Evolutionary conservation across 805 yeast species (phyloP), one percentile per base, ranked within the genome.

Genomic region (Lachancea waltii): DNA sequence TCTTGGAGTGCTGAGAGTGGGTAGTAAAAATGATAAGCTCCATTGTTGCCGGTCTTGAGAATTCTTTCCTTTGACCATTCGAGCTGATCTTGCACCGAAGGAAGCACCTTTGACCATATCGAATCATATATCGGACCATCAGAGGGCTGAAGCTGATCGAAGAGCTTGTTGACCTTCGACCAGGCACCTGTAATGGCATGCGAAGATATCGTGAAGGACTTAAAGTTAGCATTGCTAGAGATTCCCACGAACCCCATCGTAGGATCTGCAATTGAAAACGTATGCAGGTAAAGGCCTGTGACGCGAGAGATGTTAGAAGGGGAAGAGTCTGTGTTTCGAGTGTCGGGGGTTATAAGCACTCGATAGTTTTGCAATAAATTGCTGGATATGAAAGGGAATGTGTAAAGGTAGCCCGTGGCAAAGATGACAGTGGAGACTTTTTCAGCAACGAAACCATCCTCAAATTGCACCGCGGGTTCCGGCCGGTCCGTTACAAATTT

Each of bases 341-440:
- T 46, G 26, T 48, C 50, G 7, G 48, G 39, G 6, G 52, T 42
- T 7, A 47, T 34, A 8, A 36, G 33, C n/a, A 48, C 44, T 27
- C 38, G 42, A 30, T 48, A 46, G 22, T 37, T 33, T 21, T 46
- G 44, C 18, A 41, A 30, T 11, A 48, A 34, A 25, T 20, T 36
- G 15, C 35, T 25, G 3, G 52, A 44, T 9, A 48, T 29, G 27
- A 48, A 48, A 7, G 52, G 52, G 28, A 44, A 48, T 16, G 44
- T 36, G 33, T 35, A 46, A 9, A 46, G 73, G 45, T 70, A 72
- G 2, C 78, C 78, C 1, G 78, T 72, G 10, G 75, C 67, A 35
- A 70, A 59, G 5, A 72, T 45, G n/a, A 72, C 60, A 30, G 56
- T 53, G 41, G 69, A 74, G 39, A 61, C 58, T 1, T 47, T 50